A percentile compares a stretch with the other conserved stretches of the same genome.
These are phyloP conservation scores for Knufia fluminis DNA, from an alignment of 2,329 filamentous ascomycete species.

Conservation along the genomic window DNA sequence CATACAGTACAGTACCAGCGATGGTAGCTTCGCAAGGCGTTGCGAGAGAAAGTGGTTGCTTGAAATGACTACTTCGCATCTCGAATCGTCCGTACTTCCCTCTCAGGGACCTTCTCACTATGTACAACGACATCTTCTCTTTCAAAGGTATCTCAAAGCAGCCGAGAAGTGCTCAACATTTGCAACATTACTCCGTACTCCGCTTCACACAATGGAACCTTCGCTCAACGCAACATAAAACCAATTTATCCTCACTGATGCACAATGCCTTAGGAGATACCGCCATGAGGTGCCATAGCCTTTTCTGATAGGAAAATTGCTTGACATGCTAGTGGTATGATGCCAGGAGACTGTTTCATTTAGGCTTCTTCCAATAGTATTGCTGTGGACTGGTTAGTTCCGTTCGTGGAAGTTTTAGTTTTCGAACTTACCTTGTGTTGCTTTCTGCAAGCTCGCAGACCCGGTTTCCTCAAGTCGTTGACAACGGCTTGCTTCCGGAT, in stretches of 20 bases:
- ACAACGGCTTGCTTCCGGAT: constrained; percentile 73
- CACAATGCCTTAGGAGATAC: constrained; percentile 8
- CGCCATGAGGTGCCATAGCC: too few relatives aligned
- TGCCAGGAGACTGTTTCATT: too few relatives aligned
- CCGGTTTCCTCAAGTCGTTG: constrained; percentile 77
- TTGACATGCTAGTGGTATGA: too few relatives aligned
- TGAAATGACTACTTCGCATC: too few relatives aligned
- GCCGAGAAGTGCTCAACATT: not conserved
- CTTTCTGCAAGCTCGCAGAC: constrained; percentile 80
- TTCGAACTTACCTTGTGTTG: constrained; percentile 77
- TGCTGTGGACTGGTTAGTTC: constrained; percentile 39
- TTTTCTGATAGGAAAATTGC: too few relatives aligned
- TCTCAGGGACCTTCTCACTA: not conserved
- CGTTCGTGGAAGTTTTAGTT: constrained; percentile 6
- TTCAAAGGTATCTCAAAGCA: not conserved
- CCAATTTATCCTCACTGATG: not conserved
- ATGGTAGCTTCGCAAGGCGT: too few relatives aligned
- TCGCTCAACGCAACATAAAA: constrained; percentile 5
- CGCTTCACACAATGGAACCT: not conserved
- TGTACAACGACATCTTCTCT: not conserved
- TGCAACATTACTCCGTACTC: not conserved
- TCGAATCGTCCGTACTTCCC: too few relatives aligned
- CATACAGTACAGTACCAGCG: too few relatives aligned
- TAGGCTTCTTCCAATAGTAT: constrained; percentile 63
- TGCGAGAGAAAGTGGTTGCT: too few relatives aligned